Percentiles rank a stretch among this genome's conserved stretches.
Conservation (phyloP, 2,329 filamentous ascomycete genomes). For the Hypoxylon sp. region DNA sequence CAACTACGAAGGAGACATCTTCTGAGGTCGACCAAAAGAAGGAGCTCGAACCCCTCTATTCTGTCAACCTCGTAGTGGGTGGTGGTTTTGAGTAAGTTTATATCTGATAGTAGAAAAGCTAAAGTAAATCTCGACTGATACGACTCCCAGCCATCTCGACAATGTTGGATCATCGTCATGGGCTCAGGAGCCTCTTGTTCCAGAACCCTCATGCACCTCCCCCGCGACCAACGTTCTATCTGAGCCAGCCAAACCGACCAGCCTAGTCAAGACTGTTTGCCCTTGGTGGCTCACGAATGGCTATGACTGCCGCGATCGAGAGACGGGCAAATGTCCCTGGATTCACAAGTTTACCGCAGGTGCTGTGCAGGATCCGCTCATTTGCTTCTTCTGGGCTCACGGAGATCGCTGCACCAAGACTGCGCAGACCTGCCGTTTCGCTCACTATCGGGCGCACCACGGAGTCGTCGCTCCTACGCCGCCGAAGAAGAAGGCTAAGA, state of each 20-base stretch:
- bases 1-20: not conserved
- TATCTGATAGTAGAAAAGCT: too few species aligned
- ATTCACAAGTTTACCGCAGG: slow-evolving; percentile 33
- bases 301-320: slow-evolving; percentile 33
- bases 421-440: slow-evolving; percentile 32
- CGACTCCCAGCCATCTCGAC: too few species aligned
- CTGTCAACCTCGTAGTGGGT: too few species aligned
- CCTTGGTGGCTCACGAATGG: slow-evolving; percentile 42
- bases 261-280: slow-evolving; percentile 35
- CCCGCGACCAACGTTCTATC: not conserved
- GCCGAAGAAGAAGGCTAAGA: too few species aligned
- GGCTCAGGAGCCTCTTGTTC: not conserved
- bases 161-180: too few species aligned
- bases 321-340: slow-evolving; percentile 28
- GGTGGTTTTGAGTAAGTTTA: too few species aligned
- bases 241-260: not conserved
- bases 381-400: slow-evolving; percentile 44
- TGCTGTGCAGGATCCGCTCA: slow-evolving; percentile 39
- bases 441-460: slow-evolving; percentile 33
- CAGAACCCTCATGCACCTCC: not conserved
- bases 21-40: slow-evolving; percentile 8
- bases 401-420: slow-evolving; percentile 38
- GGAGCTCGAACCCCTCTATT: too few species aligned
- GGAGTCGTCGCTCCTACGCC: slow-evolving; percentile 23
- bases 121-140: too few species aligned